Conservation (phyloP, 805 yeast genomes). For the Kodamaea lidongshanica region DNA sequence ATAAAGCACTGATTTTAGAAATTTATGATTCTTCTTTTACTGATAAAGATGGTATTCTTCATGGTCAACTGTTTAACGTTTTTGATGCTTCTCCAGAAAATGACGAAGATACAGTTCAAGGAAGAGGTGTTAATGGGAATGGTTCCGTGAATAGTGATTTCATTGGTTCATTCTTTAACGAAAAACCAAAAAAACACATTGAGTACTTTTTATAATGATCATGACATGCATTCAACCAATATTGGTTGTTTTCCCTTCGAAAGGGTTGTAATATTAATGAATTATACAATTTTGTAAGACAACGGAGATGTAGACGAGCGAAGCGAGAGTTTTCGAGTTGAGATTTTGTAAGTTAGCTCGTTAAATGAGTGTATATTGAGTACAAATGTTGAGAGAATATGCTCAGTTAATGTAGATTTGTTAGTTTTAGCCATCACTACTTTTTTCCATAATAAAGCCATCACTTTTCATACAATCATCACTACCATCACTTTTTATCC, state of each 20-base stretch:
- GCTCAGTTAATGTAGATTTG: no score
- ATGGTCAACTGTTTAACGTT: slow-evolving; percentile 76
- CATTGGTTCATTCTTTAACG: slow-evolving; percentile 23
- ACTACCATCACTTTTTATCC: neutral
- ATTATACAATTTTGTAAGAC: neutral
- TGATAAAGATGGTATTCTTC: slow-evolving; percentile 16
- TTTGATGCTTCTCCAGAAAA: slow-evolving; percentile 97
- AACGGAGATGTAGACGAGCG: no score
- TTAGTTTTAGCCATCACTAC: no score
- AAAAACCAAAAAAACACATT: slow-evolving; percentile 32
- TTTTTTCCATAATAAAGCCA: neutral
- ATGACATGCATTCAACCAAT: no score
- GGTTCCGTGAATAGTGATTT: slow-evolving; percentile 15
- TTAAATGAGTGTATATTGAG: no score
- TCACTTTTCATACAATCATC: neutral
- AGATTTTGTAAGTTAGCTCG: no score
- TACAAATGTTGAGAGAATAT: no score
- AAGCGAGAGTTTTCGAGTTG: neutral
- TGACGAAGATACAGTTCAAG: slow-evolving; percentile 47
- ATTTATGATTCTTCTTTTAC: slow-evolving; percentile 48
- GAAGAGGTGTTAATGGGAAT: slow-evolving; percentile 34
- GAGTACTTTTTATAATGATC: slow-evolving; percentile 48
- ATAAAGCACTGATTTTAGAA: slow-evolving; percentile 94
- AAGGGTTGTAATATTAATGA: slow-evolving; percentile 2
- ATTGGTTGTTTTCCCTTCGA: no score